Conservation (phyloP, 257 asterid genomes). For the Lavandula angustifolia region DNA sequence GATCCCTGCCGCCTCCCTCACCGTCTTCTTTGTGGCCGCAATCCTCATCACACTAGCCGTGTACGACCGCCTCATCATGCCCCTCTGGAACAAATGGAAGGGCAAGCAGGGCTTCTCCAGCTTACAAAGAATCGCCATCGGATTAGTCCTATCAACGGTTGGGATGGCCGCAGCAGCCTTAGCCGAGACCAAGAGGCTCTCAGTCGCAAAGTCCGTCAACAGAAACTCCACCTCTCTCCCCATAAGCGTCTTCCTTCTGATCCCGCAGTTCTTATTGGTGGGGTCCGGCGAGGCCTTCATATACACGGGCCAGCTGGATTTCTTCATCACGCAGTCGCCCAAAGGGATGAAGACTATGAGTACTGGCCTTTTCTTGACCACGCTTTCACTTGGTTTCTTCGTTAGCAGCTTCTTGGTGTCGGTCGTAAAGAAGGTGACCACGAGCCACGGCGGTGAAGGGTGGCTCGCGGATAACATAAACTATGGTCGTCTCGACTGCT, state of each 20-base stretch:
- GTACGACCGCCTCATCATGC: conserved; percentile 78
- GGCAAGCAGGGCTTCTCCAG: conserved; percentile 74
- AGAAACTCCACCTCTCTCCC: conserved; percentile 47
- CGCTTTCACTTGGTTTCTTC: conserved; percentile 81
- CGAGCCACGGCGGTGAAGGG: conserved; percentile 47
- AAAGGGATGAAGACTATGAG: conserved; percentile 96
- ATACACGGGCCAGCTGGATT: conserved; percentile 91
- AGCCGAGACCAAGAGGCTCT: conserved; percentile 64
- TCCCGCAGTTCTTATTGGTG: conserved; percentile 82
- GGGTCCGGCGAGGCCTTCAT: conserved; percentile 92
- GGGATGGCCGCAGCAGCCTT: conserved; percentile 80
- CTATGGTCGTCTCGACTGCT: conserved; percentile 74
- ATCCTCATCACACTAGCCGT: conserved; percentile 64
- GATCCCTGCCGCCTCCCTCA: conserved; percentile 91
- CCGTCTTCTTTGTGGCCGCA: conserved; percentile 83
- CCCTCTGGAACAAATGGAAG: conserved; percentile 77
- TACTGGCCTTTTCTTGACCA: conserved; percentile 88
- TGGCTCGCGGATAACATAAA: conserved; percentile 90
- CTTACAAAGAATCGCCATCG: conserved; percentile 70
- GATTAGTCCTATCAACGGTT: conserved; percentile 63
- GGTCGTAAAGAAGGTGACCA: conserved; percentile 59
- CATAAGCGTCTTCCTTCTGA: conserved; percentile 63
- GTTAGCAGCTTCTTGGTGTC: conserved; percentile 77
- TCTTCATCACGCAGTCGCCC: conserved; percentile 89
- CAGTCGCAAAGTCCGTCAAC: conserved; percentile 48